Evolutionary conservation across 2,329 filamentous ascomycete species (phyloP).

Genomic region (Metarhizium humberi): DNA sequence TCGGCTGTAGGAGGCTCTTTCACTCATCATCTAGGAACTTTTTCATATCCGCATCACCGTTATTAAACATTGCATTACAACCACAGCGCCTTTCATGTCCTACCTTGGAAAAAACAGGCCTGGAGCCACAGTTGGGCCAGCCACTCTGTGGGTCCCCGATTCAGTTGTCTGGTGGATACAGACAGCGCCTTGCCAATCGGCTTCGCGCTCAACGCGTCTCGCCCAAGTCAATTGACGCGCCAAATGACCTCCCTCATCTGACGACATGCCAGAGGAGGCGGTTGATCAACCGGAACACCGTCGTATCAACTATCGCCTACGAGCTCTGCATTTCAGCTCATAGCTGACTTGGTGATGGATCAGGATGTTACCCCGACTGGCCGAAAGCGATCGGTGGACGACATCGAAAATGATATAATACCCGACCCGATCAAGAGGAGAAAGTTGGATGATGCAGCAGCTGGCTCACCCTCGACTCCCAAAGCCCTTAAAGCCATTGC

Average conservation of each 20-base stretch:
- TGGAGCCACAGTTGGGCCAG: too few species aligned
- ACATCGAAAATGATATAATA: constrained; percentile 13
- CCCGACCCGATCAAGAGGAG: constrained; percentile 20
- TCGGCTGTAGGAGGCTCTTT: too few species aligned
- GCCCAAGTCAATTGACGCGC: background rate
- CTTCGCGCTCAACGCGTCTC: constrained; percentile 6
- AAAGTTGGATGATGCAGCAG: constrained; percentile 18
- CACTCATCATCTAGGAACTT: too few species aligned
- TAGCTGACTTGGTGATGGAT: constrained; percentile 15
- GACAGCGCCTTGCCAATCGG: background rate
- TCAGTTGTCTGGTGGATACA: too few species aligned
- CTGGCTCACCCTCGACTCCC: constrained; percentile 18
- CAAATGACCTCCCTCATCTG: background rate
- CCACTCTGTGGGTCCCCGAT: too few species aligned
- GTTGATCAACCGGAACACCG: background rate
- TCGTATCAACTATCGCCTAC: background rate
- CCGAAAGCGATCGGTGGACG: constrained; percentile 8
- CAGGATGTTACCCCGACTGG: constrained; percentile 11
- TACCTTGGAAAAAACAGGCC: too few species aligned
- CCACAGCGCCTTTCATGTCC: too few species aligned
- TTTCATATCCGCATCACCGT: too few species aligned
- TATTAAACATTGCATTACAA: too few species aligned
- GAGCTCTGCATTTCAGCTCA: background rate
- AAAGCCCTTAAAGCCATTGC: constrained; percentile 21
- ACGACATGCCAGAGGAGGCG: background rate